Evolutionary conservation across 2,329 filamentous ascomycete species (phyloP).

Genomic region (Penicillium concentricum): DNA sequence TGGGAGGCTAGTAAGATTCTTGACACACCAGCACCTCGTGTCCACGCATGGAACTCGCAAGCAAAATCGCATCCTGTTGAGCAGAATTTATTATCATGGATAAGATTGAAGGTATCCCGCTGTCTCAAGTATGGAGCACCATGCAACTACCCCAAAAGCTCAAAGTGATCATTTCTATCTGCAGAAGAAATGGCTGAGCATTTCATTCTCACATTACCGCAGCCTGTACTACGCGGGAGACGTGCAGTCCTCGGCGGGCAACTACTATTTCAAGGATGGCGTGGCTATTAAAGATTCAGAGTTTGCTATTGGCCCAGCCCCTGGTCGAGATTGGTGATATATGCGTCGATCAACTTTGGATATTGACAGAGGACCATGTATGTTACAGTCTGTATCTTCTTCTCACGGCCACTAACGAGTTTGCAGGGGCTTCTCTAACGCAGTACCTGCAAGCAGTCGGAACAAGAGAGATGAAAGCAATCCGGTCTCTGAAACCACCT

Average conservation of each 20-base stretch:
- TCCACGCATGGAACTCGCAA: slow-evolving; percentile 23
- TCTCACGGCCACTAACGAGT: slow-evolving; percentile 14
- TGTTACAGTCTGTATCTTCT: slow-evolving; percentile 9
- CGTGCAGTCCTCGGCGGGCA: slow-evolving; percentile 18
- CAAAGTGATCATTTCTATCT: slow-evolving; percentile 26
- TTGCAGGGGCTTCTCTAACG: slow-evolving; percentile 25
- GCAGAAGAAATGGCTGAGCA: slow-evolving; percentile 27
- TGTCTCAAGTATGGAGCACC: slow-evolving; percentile 26
- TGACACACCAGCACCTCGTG: slow-evolving; percentile 20
- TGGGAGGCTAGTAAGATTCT: slow-evolving; percentile 25
- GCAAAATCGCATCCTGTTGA: slow-evolving; percentile 20
- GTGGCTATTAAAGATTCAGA: slow-evolving; percentile 16
- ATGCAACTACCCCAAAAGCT: slow-evolving; percentile 26
- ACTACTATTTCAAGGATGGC: slow-evolving; percentile 24
- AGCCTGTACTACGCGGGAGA: slow-evolving; percentile 29
- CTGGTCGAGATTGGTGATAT: slow-evolving; percentile 30
- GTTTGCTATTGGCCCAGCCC: slow-evolving; percentile 30
- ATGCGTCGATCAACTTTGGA: slow-evolving; percentile 25
- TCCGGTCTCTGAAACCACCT: slow-evolving; percentile 20
- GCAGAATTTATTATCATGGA: slow-evolving; percentile 27
- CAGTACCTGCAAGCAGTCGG: slow-evolving; percentile 27
- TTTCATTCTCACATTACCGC: slow-evolving; percentile 32
- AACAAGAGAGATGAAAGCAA: slow-evolving; percentile 25
- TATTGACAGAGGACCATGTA: slow-evolving; percentile 30
- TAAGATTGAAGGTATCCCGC: slow-evolving; percentile 21